phyloP scores from a whole-genome alignment of 441 rosid genomes.

The Adansonia grandidieri region DNA sequence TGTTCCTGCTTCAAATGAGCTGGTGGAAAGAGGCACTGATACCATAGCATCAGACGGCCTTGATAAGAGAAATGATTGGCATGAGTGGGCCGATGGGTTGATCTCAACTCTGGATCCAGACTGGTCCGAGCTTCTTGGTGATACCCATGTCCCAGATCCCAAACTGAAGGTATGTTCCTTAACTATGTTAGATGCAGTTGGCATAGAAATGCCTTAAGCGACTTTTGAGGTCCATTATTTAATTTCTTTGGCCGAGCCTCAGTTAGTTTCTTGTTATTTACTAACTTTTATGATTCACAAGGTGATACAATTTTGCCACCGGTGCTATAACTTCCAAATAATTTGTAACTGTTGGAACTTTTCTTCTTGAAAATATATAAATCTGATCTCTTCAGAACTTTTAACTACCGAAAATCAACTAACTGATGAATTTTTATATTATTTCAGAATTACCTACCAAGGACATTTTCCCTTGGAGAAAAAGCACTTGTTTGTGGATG shows the following conservation, averaged over 20 bases:
- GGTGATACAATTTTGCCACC: background rate
- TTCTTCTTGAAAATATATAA: background rate
- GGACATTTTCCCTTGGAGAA: background rate
- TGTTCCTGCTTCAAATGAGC: slow-evolving; percentile 46
- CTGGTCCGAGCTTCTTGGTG: slow-evolving; percentile 70
- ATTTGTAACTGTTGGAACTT: background rate
- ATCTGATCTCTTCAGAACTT: background rate
- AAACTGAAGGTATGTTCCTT: slow-evolving; percentile 57
- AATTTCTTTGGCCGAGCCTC: background rate
- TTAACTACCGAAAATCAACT: background rate
- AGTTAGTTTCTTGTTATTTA: background rate
- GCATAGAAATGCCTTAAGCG: background rate
- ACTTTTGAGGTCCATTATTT: slow-evolving; percentile 10
- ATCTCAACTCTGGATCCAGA: slow-evolving; percentile 62
- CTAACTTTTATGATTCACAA: background rate
- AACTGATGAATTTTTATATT: background rate
- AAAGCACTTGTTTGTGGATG: background rate
- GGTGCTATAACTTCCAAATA: background rate
- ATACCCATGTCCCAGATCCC: slow-evolving; percentile 46
- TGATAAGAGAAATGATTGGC: slow-evolving; percentile 57
- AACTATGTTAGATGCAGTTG: background rate
- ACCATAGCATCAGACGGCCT: slow-evolving; percentile 47
- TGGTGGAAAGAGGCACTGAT: slow-evolving; percentile 47
- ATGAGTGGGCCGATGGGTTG: slow-evolving; percentile 71
- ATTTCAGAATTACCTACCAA: background rate